Base-by-base conservation (phyloP, 208 protist species). In the Crithidia mellificae region DNA sequence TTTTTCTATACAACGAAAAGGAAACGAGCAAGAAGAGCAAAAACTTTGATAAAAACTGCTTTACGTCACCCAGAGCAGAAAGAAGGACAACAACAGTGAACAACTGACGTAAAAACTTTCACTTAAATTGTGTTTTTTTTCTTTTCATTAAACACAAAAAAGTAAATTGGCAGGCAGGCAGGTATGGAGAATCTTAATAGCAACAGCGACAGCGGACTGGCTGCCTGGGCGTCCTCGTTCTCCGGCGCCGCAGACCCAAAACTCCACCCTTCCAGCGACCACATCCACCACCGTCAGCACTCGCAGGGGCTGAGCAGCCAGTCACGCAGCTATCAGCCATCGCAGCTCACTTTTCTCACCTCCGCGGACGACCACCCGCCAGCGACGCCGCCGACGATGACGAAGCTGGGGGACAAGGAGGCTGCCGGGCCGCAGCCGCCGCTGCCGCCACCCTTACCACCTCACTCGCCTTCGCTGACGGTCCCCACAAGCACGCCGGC, bases 231-330 rank as follows among this genome's bases (percentile, higher is more conserved):
- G 27, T 39, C 58, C 0, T 63, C 56, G 3, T 53, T 64, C 29
- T 52, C 41, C 12, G 58, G 58, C 20, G 32, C 29, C 6, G 41
- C 58, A 2, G 46, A 64, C 14, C n/a, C 36, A 17, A 52, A 52
- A 27, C 41, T 53, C 11, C 7, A 30, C 30, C 19, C 14, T 7
- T 19, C 46, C 27, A 24, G 44, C 12, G 58, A 64, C 2, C 58
- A 36, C 25, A 22, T 6, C 2, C 44, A 47, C 19, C 46, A 64
- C n/a, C n/a, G n/a, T 12, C 58, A 64, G 58, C 14, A 36, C 30
- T 53, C 46, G 8, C 44, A 64, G 20, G 58, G 58, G n/a, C 46
- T 53, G 14, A 39, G 46, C 58, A 54, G 58, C 32, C 58, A 64
- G 20, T 54, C 58, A 6, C 24, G 30, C 30, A 53, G 58, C 46